Evolutionary conservation across 108 stramenopile species (phyloP).

Genomic region (Fragilaria crotonensis): DNA sequence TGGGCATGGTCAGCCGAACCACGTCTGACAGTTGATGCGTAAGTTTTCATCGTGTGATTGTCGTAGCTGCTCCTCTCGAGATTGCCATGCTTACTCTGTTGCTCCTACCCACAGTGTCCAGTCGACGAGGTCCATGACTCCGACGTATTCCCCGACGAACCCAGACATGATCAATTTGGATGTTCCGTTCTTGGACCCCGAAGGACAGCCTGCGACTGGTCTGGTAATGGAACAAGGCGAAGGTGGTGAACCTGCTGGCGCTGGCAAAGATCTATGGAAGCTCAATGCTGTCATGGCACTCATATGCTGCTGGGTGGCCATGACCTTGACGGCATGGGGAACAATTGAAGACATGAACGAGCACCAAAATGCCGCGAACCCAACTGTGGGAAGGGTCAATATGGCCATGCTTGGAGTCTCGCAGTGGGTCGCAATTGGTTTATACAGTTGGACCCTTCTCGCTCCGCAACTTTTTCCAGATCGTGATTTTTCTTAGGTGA

Average conservation of each 20-base stretch:
- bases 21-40: conserved; percentile 27
- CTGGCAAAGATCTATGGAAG: conserved; percentile 56
- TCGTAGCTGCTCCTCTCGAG: neutral
- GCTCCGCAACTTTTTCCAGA: conserved; percentile 86
- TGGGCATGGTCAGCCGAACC: conserved; percentile 52
- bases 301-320: conserved; percentile 78
- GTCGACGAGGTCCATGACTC: conserved; percentile 29
- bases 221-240: conserved; percentile 36
- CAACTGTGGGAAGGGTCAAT: conserved; percentile 70
- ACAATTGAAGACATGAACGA: conserved; percentile 46
- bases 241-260: neutral
- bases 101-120: neutral
- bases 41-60: neutral
- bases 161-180: conserved; percentile 39
- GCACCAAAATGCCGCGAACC: conserved; percentile 67
- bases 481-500: conserved; percentile 78
- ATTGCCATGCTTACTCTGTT: neutral
- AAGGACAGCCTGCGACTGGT: conserved; percentile 47
- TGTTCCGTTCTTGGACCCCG: conserved; percentile 70
- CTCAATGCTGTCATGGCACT: conserved; percentile 82
- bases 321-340: conserved; percentile 94
- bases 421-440: conserved; percentile 77
- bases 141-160: neutral
- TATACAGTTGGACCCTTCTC: conserved; percentile 88
- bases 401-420: conserved; percentile 87